phyloP scores from a whole-genome alignment of 169 alveolate genomes.

The Plasmodium vivax region DNA sequence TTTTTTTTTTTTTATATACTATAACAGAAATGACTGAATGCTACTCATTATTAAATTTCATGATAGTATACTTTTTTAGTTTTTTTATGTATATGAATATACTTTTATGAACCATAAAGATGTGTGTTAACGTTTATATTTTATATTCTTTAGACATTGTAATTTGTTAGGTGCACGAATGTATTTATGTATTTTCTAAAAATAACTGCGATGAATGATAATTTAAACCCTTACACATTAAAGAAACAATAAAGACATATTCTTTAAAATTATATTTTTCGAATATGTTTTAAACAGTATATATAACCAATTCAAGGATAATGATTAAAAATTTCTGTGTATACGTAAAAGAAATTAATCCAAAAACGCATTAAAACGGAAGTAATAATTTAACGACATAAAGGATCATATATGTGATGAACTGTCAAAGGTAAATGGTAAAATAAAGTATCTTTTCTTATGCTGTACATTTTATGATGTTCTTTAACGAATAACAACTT shows the following conservation, averaged over 20 bases:
- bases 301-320: background rate
- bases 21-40: background rate
- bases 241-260: background rate
- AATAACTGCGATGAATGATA: background rate
- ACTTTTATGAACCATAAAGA: background rate
- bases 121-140: background rate
- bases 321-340: background rate
- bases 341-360: background rate
- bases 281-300: background rate
- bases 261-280: background rate
- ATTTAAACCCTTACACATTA: background rate
- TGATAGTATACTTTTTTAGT: background rate
- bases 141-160: background rate
- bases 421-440: background rate
- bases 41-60: background rate
- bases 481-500: background rate
- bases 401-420: background rate
- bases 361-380: background rate
- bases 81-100: background rate
- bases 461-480: background rate
- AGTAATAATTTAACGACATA: background rate
- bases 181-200: background rate
- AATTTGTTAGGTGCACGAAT: background rate
- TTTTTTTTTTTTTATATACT: background rate
- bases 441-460: background rate